Base-by-base conservation (phyloP, 257 asterid species). In the Marsdenia floribunda region DNA sequence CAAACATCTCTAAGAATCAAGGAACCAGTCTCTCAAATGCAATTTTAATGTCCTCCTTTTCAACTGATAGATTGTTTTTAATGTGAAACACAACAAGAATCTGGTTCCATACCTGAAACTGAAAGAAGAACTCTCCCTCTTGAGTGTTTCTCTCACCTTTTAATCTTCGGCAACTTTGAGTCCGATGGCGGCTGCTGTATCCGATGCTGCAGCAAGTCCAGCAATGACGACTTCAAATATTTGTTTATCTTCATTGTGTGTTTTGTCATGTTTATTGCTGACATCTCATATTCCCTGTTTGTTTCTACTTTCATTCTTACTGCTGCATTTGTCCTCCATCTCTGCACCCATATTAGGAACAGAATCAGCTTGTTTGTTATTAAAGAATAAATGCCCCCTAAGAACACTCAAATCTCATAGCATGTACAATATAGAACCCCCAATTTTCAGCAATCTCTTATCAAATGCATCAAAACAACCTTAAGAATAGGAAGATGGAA, bases 301-400 rank as follows among this genome's bases (percentile, higher is more conserved):
- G 29, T 70, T 69, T 76, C 75, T 76, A 67, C 53, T 70, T 69
- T 60, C 75, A 70, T 40, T n/a, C 59, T 70, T 29, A 69, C 8
- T 33, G 75, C 70, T n/a, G 18, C 71, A 18, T 52, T 12, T 14
- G 75, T 58, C 13, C 71, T 58, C 64, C 38, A 68, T 50, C 22
- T 59, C 79, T 76, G 75, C 69, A 1, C 49, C 33, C 66, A 59
- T 59, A 22, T 24, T 57, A 58, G 18, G 18, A 58, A 24, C 7
- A n/a, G 38, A 24, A 11, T 59, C 18, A 59, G 66, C 12, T 52
- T 4, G 5, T 52, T 52, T 0, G 21, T 15, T 13, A 52, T 18
- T 1, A 52, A 52, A 13, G 29, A 57, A 57, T n/a, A 57, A 24
- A n/a, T 21, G 12, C 49, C 49, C 10, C 12, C 10, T 44, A 6